These are phyloP conservation scores for Globomyces sp. DNA, from an alignment of 371 early-diverging fungal genomes.

Conservation along the genomic window DNA sequence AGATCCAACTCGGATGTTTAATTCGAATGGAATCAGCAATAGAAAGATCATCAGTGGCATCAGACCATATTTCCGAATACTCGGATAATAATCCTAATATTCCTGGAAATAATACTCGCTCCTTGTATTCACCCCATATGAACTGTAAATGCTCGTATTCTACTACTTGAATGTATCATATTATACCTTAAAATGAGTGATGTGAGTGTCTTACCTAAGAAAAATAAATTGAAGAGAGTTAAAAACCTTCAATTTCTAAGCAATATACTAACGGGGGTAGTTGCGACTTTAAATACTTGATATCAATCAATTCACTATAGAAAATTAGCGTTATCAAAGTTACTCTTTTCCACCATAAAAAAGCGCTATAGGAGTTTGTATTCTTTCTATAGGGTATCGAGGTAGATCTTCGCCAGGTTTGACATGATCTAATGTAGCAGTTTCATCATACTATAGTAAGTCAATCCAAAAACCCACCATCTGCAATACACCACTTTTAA, in stretches of 20 bases:
- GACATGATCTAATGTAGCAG: constrained; percentile 35
- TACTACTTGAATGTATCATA: background rate
- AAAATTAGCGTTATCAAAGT: too few species aligned
- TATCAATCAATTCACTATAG: constrained; percentile 66
- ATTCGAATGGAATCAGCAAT: background rate
- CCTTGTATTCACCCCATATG: constrained; percentile 46
- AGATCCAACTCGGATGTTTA: background rate
- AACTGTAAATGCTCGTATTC: constrained; percentile 46
- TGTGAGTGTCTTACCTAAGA: too few species aligned
- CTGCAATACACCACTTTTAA: constrained; percentile 79
- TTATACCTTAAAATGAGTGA: too few species aligned
- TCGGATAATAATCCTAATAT: constrained; percentile 40
- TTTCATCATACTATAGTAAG: constrained; percentile 71
- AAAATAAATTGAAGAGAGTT: background rate
- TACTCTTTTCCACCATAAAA: constrained; percentile 85
- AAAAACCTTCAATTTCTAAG: constrained; percentile 35
- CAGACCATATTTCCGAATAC: constrained; percentile 38
- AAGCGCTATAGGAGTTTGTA: constrained; percentile 79
- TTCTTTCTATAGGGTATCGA: constrained; percentile 76
- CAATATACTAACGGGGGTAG: constrained; percentile 37
- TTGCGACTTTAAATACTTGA: constrained; percentile 43
- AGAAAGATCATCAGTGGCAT: constrained; percentile 17
- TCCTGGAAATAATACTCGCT: constrained; percentile 41
- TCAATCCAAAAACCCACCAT: constrained; percentile 37
- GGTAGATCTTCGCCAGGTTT: constrained; percentile 40